phyloP scores from a whole-genome alignment of 2,329 filamentous ascomycete species.

The Colletotrichum camelliae region DNA sequence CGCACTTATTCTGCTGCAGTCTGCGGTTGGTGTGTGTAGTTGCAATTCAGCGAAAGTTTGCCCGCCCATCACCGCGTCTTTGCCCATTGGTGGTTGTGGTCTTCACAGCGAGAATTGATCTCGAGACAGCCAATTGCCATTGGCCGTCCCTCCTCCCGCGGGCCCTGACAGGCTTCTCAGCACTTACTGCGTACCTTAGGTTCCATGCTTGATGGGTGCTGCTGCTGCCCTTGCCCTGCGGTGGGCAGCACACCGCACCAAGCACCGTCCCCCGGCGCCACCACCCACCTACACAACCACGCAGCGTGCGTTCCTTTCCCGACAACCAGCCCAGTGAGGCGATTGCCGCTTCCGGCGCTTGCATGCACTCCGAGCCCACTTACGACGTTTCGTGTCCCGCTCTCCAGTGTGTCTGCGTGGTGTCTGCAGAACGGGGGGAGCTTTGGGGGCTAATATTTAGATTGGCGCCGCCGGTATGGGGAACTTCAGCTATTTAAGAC shows the following conservation, averaged over 20 bases:
- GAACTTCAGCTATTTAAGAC: not conserved
- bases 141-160: not conserved
- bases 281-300: not conserved
- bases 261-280: not conserved
- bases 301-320: not conserved
- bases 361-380: conserved; percentile 17
- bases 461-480: not conserved
- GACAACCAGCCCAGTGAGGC: not conserved
- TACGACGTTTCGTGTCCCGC: conserved; percentile 21
- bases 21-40: not conserved
- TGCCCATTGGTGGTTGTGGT: not conserved
- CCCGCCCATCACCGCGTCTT: not conserved
- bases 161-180: not conserved
- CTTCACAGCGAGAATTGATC: conserved; percentile 22
- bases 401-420: not conserved
- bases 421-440: not conserved
- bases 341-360: conserved; percentile 9
- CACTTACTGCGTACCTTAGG: not conserved
- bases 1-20: not conserved
- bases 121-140: not conserved
- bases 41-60: conserved; percentile 21
- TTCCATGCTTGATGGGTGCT: not conserved
- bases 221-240: not conserved
- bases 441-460: not conserved
- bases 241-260: not conserved